Evolutionary conservation across 2,329 filamentous ascomycete species (phyloP).

Genomic region (Elsinoe australis): DNA sequence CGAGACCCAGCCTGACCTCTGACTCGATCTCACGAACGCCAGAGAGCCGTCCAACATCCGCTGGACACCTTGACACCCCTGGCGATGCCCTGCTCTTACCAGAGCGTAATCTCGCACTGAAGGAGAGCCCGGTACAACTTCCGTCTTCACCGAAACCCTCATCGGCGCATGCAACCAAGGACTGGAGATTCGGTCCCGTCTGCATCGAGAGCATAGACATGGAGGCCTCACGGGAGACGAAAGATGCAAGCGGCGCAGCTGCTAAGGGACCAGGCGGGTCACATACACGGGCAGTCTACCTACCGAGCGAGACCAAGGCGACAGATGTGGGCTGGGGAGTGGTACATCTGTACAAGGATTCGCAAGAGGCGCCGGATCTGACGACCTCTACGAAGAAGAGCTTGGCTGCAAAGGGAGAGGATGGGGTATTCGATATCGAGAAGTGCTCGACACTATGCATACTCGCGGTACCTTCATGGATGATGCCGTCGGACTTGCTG

Average conservation of each 20-base stretch:
- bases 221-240: conserved; percentile 34
- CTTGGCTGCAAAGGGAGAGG: conserved; percentile 29
- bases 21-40: conserved; percentile 2
- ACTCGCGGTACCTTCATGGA: conserved; percentile 86
- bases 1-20: conserved; percentile 14
- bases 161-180: conserved; percentile 47
- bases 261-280: conserved; percentile 40
- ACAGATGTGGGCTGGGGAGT: conserved; percentile 85
- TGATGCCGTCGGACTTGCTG: conserved; percentile 82
- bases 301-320: conserved; percentile 60
- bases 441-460: conserved; percentile 87
- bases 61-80: conserved; percentile 25
- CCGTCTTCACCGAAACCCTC: conserved; percentile 31
- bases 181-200: conserved; percentile 78
- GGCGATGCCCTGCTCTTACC: conserved; percentile 31
- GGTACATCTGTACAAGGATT: conserved; percentile 87
- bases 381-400: conserved; percentile 37
- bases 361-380: conserved; percentile 61
- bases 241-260: too few relatives aligned
- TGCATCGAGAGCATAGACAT: conserved; percentile 76
- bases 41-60: conserved; percentile 17
- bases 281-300: conserved; percentile 74
- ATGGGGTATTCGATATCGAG: conserved; percentile 39
- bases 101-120: conserved; percentile 31
- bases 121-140: conserved; percentile 30